Base-by-base conservation (phyloP, 805 yeast genomes). In the Kluyveromyces dobzhanskii region DNA sequence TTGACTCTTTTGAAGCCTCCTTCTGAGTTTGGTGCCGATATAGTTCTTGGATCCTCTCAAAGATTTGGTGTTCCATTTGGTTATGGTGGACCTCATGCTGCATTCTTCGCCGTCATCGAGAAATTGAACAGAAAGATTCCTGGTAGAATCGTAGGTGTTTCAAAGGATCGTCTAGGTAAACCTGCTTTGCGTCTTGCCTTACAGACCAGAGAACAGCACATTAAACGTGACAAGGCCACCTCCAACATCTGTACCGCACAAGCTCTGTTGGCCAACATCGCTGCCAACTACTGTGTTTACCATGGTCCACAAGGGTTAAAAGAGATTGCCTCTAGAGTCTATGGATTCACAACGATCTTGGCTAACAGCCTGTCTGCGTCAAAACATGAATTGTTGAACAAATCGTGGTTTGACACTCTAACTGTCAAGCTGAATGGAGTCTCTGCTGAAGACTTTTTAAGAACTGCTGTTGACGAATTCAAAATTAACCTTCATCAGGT, bases 31-130 rank as follows among this genome's bases (percentile, higher is more conserved):
- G 87, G 86, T 40, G 97, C 97, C 31, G 98, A 92, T 59, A 82
- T 92, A 37, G 96, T 82, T 2, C 67, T 92, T 32, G 98, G 98
- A 35, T 77, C 87, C 7, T 74, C 97, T 4, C 98, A 92, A 70
- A 73, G 98, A 61, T 86, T 92, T 52, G 98, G 98, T 54, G 97
- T 90, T 29, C 97, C 98, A 40, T 75, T 90, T 68, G 98, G 97
- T 5, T 92, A 78, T 58, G 98, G 98, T 55, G 98, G 98, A 16
- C 98, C 98, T 3, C 98, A 92, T 61, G 97, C 98, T 34, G 98
- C 95, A 0, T 92, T 85, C 65, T 88, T 92, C 52, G 85, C 97
- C 7, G 94, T 90, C 30, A 71, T 76, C n/a, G 76, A 78, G 43
- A 72, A 77, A 40, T 71, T 82, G 50, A 85, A 85, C 57, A 77